phyloP scores from a whole-genome alignment of 352 stramenopile species.

The Globisporangium ultimum region DNA sequence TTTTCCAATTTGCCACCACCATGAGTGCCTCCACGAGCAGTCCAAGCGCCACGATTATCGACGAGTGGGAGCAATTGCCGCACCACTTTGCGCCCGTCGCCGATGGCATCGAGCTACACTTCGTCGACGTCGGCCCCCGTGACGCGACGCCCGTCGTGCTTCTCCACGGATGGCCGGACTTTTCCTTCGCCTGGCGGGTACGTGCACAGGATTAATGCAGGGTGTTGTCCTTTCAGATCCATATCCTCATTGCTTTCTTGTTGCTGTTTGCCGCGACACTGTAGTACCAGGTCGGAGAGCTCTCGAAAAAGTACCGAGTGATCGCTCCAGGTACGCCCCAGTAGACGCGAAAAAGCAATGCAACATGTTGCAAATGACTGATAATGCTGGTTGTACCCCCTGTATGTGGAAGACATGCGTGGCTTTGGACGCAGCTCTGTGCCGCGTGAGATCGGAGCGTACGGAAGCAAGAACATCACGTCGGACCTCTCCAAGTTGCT shows the following conservation, averaged over 20 bases:
- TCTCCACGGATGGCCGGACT: conserved; percentile 29
- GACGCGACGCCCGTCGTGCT: conserved; percentile 25
- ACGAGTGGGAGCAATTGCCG: conserved; percentile 2
- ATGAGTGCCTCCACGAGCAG: not conserved
- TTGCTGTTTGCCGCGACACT: not conserved
- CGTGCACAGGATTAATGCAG: conserved; percentile 2
- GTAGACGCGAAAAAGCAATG: too few species aligned
- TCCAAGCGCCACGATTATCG: not conserved
- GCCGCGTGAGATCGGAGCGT: conserved; percentile 30
- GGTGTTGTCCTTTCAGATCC: too few species aligned
- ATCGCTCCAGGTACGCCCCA: conserved; percentile 34
- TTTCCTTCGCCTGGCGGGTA: conserved; percentile 59
- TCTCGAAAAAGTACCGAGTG: conserved; percentile 49
- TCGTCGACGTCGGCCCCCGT: conserved; percentile 19
- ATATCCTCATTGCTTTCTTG: too few species aligned
- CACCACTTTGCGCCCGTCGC: conserved; percentile 16
- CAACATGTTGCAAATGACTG: not conserved
- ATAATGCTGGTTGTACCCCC: not conserved
- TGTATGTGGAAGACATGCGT: conserved; percentile 33
- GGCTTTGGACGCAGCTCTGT: conserved; percentile 47
- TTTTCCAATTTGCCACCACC: not conserved
- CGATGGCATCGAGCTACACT: conserved; percentile 19
- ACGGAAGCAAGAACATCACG: conserved; percentile 48
- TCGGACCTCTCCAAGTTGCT: conserved; percentile 38
- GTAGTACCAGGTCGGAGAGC: conserved; percentile 44